Evolutionary conservation across 78 protist species (phyloP).

Genomic region (Tieghemostelium lacteum): DNA sequence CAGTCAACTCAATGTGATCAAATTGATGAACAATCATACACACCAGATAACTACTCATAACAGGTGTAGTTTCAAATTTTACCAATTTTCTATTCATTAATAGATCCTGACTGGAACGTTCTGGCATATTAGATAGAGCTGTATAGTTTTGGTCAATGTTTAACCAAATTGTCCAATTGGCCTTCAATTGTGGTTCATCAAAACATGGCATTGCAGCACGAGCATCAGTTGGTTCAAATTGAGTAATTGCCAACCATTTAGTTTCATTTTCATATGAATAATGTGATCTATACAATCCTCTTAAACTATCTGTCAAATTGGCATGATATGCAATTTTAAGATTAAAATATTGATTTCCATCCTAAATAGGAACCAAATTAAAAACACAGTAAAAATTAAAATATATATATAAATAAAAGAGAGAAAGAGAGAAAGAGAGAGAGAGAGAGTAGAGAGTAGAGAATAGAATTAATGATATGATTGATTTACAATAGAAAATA

Average conservation of each 20-base stretch:
- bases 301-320: slow-evolving; percentile 19
- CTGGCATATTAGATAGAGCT: slow-evolving; percentile 71
- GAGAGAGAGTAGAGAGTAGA: too few relatives aligned
- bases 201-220: slow-evolving; percentile 65
- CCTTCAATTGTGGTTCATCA: slow-evolving; percentile 78
- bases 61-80: slow-evolving; percentile 79
- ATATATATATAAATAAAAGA: too few relatives aligned
- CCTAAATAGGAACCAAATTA: too few relatives aligned
- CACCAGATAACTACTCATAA: slow-evolving; percentile 94
- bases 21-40: slow-evolving; percentile 89
- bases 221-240: slow-evolving; percentile 82
- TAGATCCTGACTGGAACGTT: background rate
- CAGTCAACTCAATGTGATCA: slow-evolving; percentile 9
- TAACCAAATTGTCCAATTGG: slow-evolving; percentile 72
- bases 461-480: too few relatives aligned
- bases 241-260: slow-evolving; percentile 57
- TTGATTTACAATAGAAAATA: too few relatives aligned
- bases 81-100: background rate
- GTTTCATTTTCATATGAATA: slow-evolving; percentile 2
- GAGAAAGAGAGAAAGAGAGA: too few relatives aligned
- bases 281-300: slow-evolving; percentile 68
- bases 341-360: slow-evolving; percentile 24
- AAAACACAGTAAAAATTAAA: too few relatives aligned
- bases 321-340: slow-evolving; percentile 12
- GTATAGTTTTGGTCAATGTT: background rate